Conservation (phyloP, 306 rosid genomes). For the Trifolium pratense region DNA sequence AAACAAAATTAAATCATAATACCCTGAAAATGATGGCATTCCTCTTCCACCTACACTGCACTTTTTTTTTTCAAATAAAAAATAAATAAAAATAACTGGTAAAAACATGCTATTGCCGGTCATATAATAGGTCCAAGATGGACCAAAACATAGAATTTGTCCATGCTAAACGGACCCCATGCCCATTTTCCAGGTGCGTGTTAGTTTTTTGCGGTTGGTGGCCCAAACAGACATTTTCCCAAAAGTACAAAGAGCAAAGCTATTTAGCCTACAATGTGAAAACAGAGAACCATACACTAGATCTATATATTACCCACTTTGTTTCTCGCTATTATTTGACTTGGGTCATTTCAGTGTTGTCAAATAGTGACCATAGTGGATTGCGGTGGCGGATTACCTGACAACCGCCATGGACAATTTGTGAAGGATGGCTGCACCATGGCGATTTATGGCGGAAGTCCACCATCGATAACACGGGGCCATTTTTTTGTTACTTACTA, state of each 20-base stretch:
- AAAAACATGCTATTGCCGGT: too few species aligned
- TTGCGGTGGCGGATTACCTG: background rate
- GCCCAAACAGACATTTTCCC: background rate
- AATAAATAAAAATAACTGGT: too few species aligned
- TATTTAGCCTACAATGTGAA: background rate
- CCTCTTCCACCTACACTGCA: too few species aligned
- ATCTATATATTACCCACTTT: background rate
- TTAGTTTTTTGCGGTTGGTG: background rate
- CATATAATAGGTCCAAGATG: too few species aligned
- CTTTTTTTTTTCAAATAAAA: too few species aligned
- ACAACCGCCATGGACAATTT: background rate
- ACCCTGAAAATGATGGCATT: too few species aligned
- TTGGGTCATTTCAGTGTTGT: too few species aligned
- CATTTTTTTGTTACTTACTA: background rate
- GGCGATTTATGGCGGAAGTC: background rate
- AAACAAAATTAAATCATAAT: slow-evolving; percentile 15
- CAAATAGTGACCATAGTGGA: background rate
- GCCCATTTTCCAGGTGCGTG: background rate
- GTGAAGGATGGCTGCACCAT: background rate
- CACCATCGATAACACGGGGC: background rate
- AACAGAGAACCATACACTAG: background rate
- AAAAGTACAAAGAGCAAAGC: background rate
- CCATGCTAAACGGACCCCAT: too few species aligned
- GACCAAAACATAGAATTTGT: too few species aligned
- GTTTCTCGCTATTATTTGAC: background rate